Base-by-base conservation (phyloP, 306 rosid genomes). In the Myrica gale region DNA sequence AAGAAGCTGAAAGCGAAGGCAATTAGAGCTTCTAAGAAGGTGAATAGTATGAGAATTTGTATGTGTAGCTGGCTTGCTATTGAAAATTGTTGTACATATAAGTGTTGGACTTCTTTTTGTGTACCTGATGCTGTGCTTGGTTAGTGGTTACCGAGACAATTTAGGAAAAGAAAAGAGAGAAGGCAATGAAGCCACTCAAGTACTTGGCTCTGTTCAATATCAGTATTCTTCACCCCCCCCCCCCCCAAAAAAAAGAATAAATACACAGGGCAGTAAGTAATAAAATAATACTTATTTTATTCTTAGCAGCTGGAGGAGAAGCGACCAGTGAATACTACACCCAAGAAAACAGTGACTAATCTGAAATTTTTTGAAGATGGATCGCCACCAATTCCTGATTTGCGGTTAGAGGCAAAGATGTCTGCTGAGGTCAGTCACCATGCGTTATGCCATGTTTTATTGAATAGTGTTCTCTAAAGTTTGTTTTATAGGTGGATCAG, bases 371-470 rank as follows among this genome's bases (percentile, higher is more conserved):
- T 23, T 69, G 89, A 66, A 74, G 82, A 72, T 62, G 74, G 63
- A 20, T 50, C 87, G 71, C 62, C 82, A 13, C 23, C 85, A 4
- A 76, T 89, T 20, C 88, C 87, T 42, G 83, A 90, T 78, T 74
- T 90, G 85, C 82, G 94, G 61, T 72, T 72, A 51, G 95, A 93
- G 81, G 93, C 91, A 7, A 93, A 80, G 83, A 47, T 88, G 79
- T 74, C 82, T 9, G 88, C 93, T 15, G 83, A 88, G 97, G 97
- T 90, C 75, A 75, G 91, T 85, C 19, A 17, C 7, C 55, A 5
- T 72, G 74, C 51, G 9, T 7, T 46, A 45, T 19, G 32, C 23
- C 16, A 37, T 66, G 8, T 20, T 7, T 48, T 17, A 42, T 51
- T 37, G 15, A 23, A 16, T 69, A 26, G 10, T 12, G 42, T 60